A percentile compares a stretch with the other conserved stretches of the same genome.
Evolutionary conservation across 2,329 filamentous ascomycete genomes (phyloP).

Genomic region (Penicillium sp.): DNA sequence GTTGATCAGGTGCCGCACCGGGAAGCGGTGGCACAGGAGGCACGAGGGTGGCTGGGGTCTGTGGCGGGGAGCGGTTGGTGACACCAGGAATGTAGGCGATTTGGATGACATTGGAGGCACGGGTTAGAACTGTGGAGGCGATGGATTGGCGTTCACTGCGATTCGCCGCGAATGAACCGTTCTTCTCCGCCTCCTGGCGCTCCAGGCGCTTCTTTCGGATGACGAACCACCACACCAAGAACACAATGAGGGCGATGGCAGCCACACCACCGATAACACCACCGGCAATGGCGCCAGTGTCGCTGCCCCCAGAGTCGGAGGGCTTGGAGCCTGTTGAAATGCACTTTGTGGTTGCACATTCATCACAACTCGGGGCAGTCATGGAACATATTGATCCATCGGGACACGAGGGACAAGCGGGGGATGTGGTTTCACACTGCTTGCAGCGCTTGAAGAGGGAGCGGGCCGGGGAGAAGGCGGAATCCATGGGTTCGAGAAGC

Average conservation of each 20-base stretch:
- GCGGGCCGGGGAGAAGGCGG: slow-evolving; percentile 22
- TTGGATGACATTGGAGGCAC: slow-evolving; percentile 98
- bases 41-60: slow-evolving; percentile 76
- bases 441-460: slow-evolving; percentile 51
- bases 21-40: slow-evolving; percentile 95
- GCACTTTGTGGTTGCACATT: slow-evolving; percentile 59
- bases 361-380: slow-evolving; percentile 58
- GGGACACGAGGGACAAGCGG: slow-evolving; percentile 61
- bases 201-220: slow-evolving; percentile 71
- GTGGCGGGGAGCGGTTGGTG: slow-evolving; percentile 82
- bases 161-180: slow-evolving; percentile 53
- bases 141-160: slow-evolving; percentile 77
- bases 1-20: slow-evolving; percentile 67
- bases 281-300: slow-evolving; percentile 82
- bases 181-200: slow-evolving; percentile 59
- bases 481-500: slow-evolving; percentile 26
- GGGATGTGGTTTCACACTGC: slow-evolving; percentile 53
- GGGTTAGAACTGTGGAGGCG: slow-evolving; percentile 90
- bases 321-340: slow-evolving; percentile 12
- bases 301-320: slow-evolving; percentile 52
- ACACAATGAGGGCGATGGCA: slow-evolving; percentile 71
- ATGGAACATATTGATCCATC: slow-evolving; percentile 59
- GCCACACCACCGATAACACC: slow-evolving; percentile 83
- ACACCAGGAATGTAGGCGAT: slow-evolving; percentile 98
- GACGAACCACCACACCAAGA: slow-evolving; percentile 83